Percentiles rank a stretch among this genome's conserved stretches.
These are phyloP conservation scores for Podila clonocystis DNA, from an alignment of 192 early-diverging fungal genomes.

Conservation along the genomic window DNA sequence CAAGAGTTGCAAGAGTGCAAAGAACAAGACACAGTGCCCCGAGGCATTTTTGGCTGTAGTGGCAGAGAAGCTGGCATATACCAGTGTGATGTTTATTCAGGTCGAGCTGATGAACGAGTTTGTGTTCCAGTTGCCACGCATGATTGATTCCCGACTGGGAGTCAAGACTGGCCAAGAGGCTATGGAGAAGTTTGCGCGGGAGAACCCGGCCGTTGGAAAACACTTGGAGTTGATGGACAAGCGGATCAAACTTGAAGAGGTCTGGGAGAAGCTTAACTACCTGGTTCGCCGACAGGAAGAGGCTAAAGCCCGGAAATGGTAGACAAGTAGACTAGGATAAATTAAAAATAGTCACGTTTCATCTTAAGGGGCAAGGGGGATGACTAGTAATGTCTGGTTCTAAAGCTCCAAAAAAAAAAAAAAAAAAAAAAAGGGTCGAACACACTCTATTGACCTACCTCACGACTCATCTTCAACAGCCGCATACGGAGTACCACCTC, in stretches of 20 bases:
- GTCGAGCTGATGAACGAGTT: constrained; percentile 98
- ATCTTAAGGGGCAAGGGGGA: too few relatives aligned
- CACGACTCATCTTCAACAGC: too few relatives aligned
- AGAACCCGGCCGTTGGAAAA: constrained; percentile 85
- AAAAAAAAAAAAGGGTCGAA: too few relatives aligned
- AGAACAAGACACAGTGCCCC: constrained; percentile 93
- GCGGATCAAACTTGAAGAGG: constrained; percentile 84
- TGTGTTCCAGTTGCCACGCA: constrained; percentile 96
- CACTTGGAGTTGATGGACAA: constrained; percentile 91
- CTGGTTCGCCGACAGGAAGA: constrained; percentile 64
- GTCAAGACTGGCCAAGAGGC: constrained; percentile 85
- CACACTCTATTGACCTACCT: too few relatives aligned
- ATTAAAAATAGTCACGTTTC: not conserved
- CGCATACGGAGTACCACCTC: too few relatives aligned
- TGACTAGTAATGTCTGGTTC: too few relatives aligned
- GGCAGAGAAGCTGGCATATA: constrained; percentile 94
- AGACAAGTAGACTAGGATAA: not conserved
- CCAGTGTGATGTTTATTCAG: constrained; percentile 97
- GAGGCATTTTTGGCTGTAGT: constrained; percentile 93
- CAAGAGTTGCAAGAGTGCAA: constrained; percentile 80
- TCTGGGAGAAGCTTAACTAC: constrained; percentile 76
- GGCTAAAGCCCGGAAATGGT: constrained; percentile 53
- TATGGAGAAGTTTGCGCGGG: constrained; percentile 87
- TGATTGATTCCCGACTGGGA: constrained; percentile 92
- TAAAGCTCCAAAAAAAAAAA: too few relatives aligned